Evolutionary conservation across 108 stramenopile genomes (phyloP).

Genomic region (Cyclotella atomus): DNA sequence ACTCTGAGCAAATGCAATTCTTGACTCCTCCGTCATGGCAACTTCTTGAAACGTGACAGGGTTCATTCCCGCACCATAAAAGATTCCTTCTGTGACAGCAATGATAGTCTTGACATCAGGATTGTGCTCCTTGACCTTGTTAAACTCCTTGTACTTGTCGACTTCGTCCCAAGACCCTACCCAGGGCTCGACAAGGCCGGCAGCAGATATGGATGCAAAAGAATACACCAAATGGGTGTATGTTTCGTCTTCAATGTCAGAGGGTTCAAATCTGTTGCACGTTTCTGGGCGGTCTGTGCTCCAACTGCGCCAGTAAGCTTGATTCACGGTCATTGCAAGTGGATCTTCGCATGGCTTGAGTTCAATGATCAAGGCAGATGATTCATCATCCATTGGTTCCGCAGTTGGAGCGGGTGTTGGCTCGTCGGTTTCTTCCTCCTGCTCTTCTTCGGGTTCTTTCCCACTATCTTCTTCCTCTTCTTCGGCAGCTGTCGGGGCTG

Average conservation of each 20-base stretch:
- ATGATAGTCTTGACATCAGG: conserved; percentile 51
- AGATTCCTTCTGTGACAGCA: conserved; percentile 53
- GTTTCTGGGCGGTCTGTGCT: conserved; percentile 47
- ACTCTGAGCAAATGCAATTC: conserved; percentile 54
- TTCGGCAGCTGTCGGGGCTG: background rate
- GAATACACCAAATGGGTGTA: conserved; percentile 57
- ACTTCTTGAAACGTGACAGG: conserved; percentile 51
- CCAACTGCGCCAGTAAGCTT: conserved; percentile 61
- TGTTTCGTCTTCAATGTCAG: conserved; percentile 45
- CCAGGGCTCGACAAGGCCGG: conserved; percentile 54
- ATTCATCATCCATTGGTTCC: conserved; percentile 12
- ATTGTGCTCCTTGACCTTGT: conserved; percentile 49
- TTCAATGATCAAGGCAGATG: conserved; percentile 38
- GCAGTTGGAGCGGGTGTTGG: background rate
- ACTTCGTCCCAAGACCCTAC: conserved; percentile 54
- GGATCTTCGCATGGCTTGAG: conserved; percentile 52
- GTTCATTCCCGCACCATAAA: conserved; percentile 55
- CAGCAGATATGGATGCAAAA: conserved; percentile 52
- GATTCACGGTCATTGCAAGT: conserved; percentile 58
- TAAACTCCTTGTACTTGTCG: conserved; percentile 53
- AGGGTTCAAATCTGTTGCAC: conserved; percentile 52
- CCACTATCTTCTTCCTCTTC: conserved; percentile 19
- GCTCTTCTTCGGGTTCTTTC: conserved; percentile 2
- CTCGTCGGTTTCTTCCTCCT: conserved; percentile 17
- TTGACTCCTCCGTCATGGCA: conserved; percentile 30